Evolutionary conservation across 2,329 filamentous ascomycete genomes (phyloP).

Genomic region (Aspergillus fumigatiaffinis): DNA sequence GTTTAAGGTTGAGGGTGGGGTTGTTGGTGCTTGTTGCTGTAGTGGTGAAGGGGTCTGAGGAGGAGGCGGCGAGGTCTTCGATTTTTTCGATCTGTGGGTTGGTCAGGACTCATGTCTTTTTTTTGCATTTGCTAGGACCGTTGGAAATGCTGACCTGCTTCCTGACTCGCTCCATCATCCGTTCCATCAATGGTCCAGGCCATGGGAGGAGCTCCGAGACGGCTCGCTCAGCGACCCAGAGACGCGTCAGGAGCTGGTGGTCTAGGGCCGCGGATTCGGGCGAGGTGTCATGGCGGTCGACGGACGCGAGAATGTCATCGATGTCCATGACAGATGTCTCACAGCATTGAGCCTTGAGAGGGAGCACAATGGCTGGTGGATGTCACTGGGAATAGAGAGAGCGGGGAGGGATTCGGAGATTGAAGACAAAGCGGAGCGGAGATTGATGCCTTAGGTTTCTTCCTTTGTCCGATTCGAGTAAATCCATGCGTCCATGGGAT

Average conservation of each 20-base stretch:
- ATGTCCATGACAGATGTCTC: slow-evolving; percentile 60
- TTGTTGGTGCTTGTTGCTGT: slow-evolving; percentile 75
- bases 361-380: not conserved
- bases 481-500: not conserved
- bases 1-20: slow-evolving; percentile 82
- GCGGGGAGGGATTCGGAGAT: slow-evolving; percentile 2
- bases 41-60: slow-evolving; percentile 34
- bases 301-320: slow-evolving; percentile 72
- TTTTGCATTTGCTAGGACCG: too few species aligned
- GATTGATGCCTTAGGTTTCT: slow-evolving; percentile 3
- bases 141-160: slow-evolving; percentile 47
- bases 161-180: slow-evolving; percentile 70
- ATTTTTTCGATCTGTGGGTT: slow-evolving; percentile 57
- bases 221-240: slow-evolving; percentile 88
- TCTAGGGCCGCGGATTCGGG: slow-evolving; percentile 52
- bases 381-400: not conserved
- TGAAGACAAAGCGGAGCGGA: slow-evolving; percentile 16
- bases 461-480: not conserved
- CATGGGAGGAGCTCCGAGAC: slow-evolving; percentile 85
- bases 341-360: slow-evolving; percentile 1
- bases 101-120: not conserved
- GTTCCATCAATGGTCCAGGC: slow-evolving; percentile 71
- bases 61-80: slow-evolving; percentile 53
- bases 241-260: slow-evolving; percentile 82
- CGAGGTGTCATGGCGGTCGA: slow-evolving; percentile 56